Conservation (phyloP, 371 early-diverging fungal species). For the Amoeboradix gromovi region DNA sequence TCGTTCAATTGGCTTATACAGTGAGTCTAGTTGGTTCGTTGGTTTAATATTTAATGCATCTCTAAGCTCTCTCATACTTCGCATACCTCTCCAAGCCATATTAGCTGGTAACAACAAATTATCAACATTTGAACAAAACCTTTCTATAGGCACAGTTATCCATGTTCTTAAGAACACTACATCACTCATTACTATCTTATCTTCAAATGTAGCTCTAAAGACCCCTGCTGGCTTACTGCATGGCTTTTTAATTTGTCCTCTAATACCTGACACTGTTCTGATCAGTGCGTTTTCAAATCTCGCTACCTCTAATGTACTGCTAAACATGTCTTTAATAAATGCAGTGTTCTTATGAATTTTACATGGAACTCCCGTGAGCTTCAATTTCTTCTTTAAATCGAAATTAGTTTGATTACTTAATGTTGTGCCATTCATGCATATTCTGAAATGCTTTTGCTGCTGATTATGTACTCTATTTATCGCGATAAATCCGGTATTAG, state of each 20-base stretch:
- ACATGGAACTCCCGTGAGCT: conserved; percentile 67
- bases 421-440: conserved; percentile 74
- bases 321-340: conserved; percentile 98
- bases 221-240: conserved; percentile 54
- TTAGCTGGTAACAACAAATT: conserved; percentile 33
- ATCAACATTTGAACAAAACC: conserved; percentile 80
- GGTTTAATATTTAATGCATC: conserved; percentile 29
- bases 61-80: conserved; percentile 59
- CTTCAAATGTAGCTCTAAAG: conserved; percentile 97
- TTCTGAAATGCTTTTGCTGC: conserved; percentile 40
- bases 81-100: conserved; percentile 63
- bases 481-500: conserved; percentile 82
- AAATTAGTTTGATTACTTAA: conserved; percentile 61
- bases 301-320: conserved; percentile 83
- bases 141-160: conserved; percentile 48
- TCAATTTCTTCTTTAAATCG: conserved; percentile 91
- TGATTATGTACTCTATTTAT: conserved; percentile 37
- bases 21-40: conserved; percentile 43
- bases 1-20: conserved; percentile 60
- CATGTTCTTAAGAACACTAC: conserved; percentile 91
- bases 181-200: conserved; percentile 79
- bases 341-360: conserved; percentile 92
- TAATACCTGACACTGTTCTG: conserved; percentile 84
- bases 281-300: conserved; percentile 89
- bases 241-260: conserved; percentile 89